A percentile compares a stretch with the other conserved stretches of the same genome.
phyloP scores from a whole-genome alignment of 2,329 filamentous ascomycete species.

The Cryphonectria japonica region DNA sequence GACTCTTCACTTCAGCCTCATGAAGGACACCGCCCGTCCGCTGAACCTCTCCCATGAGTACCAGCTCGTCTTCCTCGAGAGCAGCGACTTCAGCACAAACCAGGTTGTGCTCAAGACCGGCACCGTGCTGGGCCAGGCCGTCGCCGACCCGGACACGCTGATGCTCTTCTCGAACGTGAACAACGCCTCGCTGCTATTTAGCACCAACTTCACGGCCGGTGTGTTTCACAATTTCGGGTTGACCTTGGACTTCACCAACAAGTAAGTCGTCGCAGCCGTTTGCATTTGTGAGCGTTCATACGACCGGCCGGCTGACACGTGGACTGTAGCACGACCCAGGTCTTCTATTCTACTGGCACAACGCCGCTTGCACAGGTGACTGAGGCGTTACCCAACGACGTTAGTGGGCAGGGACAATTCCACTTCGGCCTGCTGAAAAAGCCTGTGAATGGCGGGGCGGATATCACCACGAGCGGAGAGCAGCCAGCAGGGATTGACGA shows the following conservation, averaged over 20 bases:
- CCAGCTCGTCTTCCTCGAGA: slow-evolving; percentile 57
- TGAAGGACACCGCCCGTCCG: slow-evolving; percentile 53
- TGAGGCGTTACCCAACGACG: slow-evolving; percentile 50
- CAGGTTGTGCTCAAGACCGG: slow-evolving; percentile 61
- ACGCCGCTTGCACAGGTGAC: slow-evolving; percentile 52
- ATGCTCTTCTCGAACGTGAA: slow-evolving; percentile 52
- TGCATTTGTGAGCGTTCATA: too few relatives aligned
- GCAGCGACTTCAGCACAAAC: slow-evolving; percentile 51
- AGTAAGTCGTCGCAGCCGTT: slow-evolving; percentile 44
- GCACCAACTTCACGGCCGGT: slow-evolving; percentile 51
- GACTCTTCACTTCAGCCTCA: slow-evolving; percentile 64
- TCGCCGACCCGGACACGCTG: slow-evolving; percentile 45
- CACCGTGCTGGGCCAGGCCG: slow-evolving; percentile 48
- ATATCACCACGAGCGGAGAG: slow-evolving; percentile 52
- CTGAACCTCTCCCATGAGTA: slow-evolving; percentile 67
- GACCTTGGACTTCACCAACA: slow-evolving; percentile 58
- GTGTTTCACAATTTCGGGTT: slow-evolving; percentile 67
- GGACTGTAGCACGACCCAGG: slow-evolving; percentile 53
- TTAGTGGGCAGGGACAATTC: slow-evolving; percentile 62
- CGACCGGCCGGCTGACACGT: neutral
- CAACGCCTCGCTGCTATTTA: slow-evolving; percentile 54
- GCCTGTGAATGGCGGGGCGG: slow-evolving; percentile 48
- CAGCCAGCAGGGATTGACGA: slow-evolving; percentile 55
- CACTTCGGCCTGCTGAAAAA: slow-evolving; percentile 68
- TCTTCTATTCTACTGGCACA: slow-evolving; percentile 58